Percentiles rank a stretch among this genome's conserved stretches.
Conservation (phyloP, 257 asterid species). For the Scutellaria barbata region DNA sequence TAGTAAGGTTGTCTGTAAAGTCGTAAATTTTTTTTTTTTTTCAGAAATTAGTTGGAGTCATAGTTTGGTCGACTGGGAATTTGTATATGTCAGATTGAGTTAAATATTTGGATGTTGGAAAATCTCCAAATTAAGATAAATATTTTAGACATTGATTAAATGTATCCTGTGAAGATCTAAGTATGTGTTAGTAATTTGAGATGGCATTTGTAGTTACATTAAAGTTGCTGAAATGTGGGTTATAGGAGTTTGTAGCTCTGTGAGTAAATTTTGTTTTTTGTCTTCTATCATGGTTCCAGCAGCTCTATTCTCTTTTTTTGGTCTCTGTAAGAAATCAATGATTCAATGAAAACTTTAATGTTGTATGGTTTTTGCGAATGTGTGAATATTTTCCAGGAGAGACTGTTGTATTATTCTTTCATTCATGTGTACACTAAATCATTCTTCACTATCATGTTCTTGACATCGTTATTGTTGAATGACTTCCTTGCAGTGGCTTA, state of each 20-base stretch:
- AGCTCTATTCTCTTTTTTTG: neutral
- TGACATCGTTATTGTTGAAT: neutral
- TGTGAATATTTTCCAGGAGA: neutral
- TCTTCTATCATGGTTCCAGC: slow-evolving; percentile 16
- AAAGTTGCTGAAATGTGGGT: neutral
- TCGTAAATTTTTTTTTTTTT: slow-evolving; percentile 14
- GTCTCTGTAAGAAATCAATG: neutral
- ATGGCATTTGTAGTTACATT: neutral
- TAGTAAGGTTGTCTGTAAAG: neutral
- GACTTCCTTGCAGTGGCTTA: slow-evolving; percentile 15
- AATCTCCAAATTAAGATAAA: neutral
- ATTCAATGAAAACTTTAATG: neutral
- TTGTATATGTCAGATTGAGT: neutral
- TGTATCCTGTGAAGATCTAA: neutral
- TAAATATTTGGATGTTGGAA: neutral
- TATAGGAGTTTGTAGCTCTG: neutral
- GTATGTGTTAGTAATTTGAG: neutral
- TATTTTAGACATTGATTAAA: neutral
- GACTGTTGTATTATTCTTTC: neutral
- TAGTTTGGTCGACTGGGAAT: slow-evolving; percentile 2
- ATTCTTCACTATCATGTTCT: neutral
- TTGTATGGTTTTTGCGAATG: neutral
- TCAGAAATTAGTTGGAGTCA: neutral
- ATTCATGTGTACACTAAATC: neutral
- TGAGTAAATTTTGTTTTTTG: neutral